Conservation (phyloP, 495 filamentous ascomycete genomes). For the Penicillium egyptiacum region DNA sequence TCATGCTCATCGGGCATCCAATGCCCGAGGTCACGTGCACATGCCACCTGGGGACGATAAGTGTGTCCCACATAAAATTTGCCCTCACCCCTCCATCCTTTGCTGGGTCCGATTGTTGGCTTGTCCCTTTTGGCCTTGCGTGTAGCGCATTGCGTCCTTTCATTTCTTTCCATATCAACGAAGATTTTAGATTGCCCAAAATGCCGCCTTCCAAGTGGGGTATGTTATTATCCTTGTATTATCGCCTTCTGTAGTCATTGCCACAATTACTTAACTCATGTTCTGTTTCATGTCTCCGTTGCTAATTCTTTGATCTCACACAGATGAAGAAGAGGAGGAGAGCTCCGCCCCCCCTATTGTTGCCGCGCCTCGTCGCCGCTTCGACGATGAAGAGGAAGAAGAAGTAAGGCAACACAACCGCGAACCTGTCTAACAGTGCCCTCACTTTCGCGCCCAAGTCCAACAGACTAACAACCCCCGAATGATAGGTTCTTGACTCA, state of each 20-base stretch:
- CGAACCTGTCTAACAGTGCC: background rate
- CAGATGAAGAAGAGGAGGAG: slow-evolving; percentile 71
- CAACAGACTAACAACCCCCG: slow-evolving; percentile 15
- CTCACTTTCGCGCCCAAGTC: background rate
- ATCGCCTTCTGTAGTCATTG: background rate
- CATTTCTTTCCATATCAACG: slow-evolving; percentile 18
- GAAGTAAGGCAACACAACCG: slow-evolving; percentile 59
- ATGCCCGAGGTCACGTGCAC: slow-evolving; percentile 26
- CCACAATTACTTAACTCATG: background rate
- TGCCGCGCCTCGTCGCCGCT: slow-evolving; percentile 57
- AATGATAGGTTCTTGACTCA: slow-evolving; percentile 78
- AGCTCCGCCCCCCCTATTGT: slow-evolving; percentile 60
- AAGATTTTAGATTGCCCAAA: slow-evolving; percentile 20
- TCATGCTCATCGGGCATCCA: slow-evolving; percentile 27
- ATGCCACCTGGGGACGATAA: slow-evolving; percentile 25
- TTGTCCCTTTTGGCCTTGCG: slow-evolving; percentile 21
- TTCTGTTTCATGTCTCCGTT: background rate
- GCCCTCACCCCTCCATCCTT: slow-evolving; percentile 28
- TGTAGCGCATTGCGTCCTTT: slow-evolving; percentile 15
- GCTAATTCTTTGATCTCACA: slow-evolving; percentile 21
- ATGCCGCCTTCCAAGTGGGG: slow-evolving; percentile 55
- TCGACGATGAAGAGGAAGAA: slow-evolving; percentile 92
- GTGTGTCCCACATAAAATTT: slow-evolving; percentile 39
- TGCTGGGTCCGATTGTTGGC: slow-evolving; percentile 27
- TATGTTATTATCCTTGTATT: slow-evolving; percentile 36